Conservation (phyloP, 1,284 basidiomycete genomes). For the Marasmius sp. region DNA sequence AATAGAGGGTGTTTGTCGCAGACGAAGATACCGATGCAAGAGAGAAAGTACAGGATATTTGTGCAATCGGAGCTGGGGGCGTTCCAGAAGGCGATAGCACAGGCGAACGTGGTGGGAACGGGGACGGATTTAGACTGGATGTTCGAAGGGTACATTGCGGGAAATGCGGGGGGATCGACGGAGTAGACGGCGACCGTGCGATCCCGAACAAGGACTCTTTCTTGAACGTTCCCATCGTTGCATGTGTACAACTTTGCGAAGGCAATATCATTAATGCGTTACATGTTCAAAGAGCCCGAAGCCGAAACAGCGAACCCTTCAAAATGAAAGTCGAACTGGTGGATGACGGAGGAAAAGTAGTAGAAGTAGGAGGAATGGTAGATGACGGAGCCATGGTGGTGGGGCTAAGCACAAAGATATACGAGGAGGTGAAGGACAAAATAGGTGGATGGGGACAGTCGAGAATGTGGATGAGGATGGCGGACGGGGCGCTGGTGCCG, state of each 20-base stretch:
- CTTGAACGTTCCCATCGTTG: neutral
- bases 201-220: neutral
- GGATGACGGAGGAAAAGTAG: neutral
- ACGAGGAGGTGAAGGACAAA: conserved; percentile 12
- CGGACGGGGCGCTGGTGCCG: conserved; percentile 25
- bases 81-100: too few relatives aligned
- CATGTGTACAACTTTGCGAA: neutral
- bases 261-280: neutral
- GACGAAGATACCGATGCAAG: too few relatives aligned
- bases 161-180: conserved; percentile 8
- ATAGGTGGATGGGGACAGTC: conserved; percentile 18
- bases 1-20: too few relatives aligned
- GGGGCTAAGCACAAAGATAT: conserved; percentile 21
- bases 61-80: too few relatives aligned
- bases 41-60: too few relatives aligned
- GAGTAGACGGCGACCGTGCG: neutral
- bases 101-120: too few relatives aligned
- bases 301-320: conserved; percentile 2
- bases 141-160: neutral
- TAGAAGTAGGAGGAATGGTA: conserved; percentile 16
- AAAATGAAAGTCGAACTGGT: neutral
- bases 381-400: conserved; percentile 32
- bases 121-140: too few relatives aligned
- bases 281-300: neutral
- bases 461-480: conserved; percentile 22